These are phyloP conservation scores for Brassica balearica DNA, from an alignment of 441 rosid genomes.

Conservation along the genomic window DNA sequence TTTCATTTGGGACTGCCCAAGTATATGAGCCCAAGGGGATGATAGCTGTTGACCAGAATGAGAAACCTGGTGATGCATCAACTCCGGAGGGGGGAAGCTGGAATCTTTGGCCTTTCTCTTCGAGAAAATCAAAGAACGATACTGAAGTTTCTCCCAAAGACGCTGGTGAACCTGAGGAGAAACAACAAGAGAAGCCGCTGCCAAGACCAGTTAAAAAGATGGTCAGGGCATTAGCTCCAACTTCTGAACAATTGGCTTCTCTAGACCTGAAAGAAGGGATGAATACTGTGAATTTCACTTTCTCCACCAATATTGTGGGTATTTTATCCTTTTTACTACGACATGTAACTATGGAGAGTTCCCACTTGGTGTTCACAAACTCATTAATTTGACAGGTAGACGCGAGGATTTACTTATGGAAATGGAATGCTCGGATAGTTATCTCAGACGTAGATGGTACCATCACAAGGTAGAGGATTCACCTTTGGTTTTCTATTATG, in stretches of 20 bases:
- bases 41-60: constrained; percentile 61
- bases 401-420: constrained; percentile 93
- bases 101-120: constrained; percentile 91
- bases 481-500: constrained; percentile 15
- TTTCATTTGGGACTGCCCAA: constrained; percentile 56
- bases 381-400: constrained; percentile 67
- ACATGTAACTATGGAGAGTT: constrained; percentile 5
- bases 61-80: constrained; percentile 51
- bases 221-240: constrained; percentile 67
- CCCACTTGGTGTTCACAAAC: constrained; percentile 18
- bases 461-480: constrained; percentile 74
- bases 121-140: constrained; percentile 56
- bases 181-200: constrained; percentile 38
- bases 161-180: constrained; percentile 49
- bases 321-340: constrained; percentile 29
- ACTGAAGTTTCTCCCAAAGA: constrained; percentile 40
- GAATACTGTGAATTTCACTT: constrained; percentile 79
- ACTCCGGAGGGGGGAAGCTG: constrained; percentile 64
- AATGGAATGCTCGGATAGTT: constrained; percentile 90
- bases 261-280: constrained; percentile 84
- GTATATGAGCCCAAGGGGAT: constrained; percentile 64
- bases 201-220: constrained; percentile 58
- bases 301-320: constrained; percentile 92
- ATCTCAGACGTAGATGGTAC: constrained; percentile 99
- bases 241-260: constrained; percentile 86